Evolutionary conservation across 129 eudicot species (phyloP), one percentile per base, ranked within the genome.

Genomic region (Pseudognaphalium luteoalbum): DNA sequence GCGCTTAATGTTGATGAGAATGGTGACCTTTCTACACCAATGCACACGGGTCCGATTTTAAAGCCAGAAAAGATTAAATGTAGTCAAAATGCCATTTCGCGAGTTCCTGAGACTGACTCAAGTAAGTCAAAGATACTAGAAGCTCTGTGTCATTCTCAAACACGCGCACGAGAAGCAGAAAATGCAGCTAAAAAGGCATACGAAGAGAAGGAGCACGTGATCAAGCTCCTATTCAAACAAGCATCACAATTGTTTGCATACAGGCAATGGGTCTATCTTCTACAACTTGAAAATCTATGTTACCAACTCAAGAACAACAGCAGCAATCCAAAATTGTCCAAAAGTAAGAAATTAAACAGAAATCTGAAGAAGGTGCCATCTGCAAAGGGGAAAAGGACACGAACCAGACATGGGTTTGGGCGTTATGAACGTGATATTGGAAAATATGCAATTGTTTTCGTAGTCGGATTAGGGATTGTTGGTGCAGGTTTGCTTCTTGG

Each of bases 111-210:
- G 50, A 60, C 16, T 37, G 97, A 87, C 54, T 63, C 81, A 32
- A 61, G 83, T 80, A 92, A 81, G 61, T 80, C 85, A 41, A 80
- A 80, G 82, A 84, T 93, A 52, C 66, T 93, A 14, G 93, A 93
- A 82, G 98, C 98, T 25, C 84, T 93, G 3, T 81, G 88, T 7
- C 98, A 90, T 81, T 88, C 98, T 44, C 98, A 93, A 81, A 90
- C 98, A 7, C 97, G 98, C 37, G 98, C 98, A 51, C 71, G 98
- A 77, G 88, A 87, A 84, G 98, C 98, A 0, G 98, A 93, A 70
- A 78, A 76, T 19, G 98, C 85, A 60, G 93, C 91, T 16, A 85
- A 93, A 81, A 82, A 83, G 76, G 98, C 97, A 16, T 84, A 66
- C 68, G 81, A 79, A 3, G 97, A 93, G 80, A 90, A 88, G 67